These are phyloP conservation scores for Torulaspora pretoriensis DNA, from an alignment of 1,139 yeast genomes.

Conservation along the genomic window DNA sequence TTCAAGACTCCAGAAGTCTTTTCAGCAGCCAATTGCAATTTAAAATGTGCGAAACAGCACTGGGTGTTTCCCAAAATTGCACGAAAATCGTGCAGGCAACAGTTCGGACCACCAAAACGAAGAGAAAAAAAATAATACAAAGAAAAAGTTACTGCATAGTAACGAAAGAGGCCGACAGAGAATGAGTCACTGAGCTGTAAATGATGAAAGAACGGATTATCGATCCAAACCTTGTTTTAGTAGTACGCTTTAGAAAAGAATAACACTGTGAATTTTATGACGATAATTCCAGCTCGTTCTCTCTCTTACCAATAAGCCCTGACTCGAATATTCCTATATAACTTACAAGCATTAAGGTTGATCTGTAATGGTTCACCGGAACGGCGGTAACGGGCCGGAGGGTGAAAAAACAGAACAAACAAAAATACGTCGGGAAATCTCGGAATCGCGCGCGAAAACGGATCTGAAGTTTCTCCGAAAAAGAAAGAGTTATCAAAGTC, in stretches of 20 bases:
- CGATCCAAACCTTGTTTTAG: too few species aligned
- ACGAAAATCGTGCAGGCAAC: background rate
- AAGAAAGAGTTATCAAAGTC: too few species aligned
- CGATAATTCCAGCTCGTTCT: too few species aligned
- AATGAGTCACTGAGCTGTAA: too few species aligned
- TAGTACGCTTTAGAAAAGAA: too few species aligned
- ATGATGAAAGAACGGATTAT: too few species aligned
- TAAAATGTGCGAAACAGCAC: background rate
- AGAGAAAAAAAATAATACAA: background rate
- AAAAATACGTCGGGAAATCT: slow-evolving; percentile 1
- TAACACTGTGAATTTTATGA: too few species aligned
- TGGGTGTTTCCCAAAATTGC: background rate
- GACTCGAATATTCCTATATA: too few species aligned
- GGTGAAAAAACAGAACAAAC: background rate
- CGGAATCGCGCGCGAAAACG: background rate
- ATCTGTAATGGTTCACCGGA: background rate
- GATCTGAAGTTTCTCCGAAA: background rate
- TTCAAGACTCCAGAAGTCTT: background rate
- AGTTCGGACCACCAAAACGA: background rate
- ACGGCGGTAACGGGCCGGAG: background rate
- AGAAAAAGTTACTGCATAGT: background rate
- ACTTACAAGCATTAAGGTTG: background rate
- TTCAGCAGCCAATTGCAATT: background rate
- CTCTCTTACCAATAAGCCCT: too few species aligned
- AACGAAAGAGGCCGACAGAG: background rate